phyloP scores from a whole-genome alignment of 148 eudicot genomes.

The Rhododendron henanense region DNA sequence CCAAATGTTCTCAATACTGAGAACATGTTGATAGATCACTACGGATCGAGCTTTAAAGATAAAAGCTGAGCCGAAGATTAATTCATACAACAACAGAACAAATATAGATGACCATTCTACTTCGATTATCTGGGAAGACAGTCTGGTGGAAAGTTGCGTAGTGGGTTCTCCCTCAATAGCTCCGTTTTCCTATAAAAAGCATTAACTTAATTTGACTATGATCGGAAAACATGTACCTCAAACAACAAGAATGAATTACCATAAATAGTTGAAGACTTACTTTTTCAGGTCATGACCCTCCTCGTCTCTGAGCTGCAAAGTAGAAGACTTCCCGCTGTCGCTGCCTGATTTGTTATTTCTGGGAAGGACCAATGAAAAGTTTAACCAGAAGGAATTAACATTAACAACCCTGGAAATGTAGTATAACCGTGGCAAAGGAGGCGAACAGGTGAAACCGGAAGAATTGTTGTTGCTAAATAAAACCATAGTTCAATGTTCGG shows the following conservation, averaged over 20 bases:
- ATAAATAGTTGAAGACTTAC: constrained; percentile 26
- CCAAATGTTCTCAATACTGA: neutral
- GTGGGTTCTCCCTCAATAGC: constrained; percentile 73
- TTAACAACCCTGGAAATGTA: neutral
- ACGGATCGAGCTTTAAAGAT: constrained; percentile 9
- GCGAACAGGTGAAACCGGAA: neutral
- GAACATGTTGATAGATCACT: neutral
- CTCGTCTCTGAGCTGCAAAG: constrained; percentile 46
- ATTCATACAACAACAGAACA: constrained; percentile 1
- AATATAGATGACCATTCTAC: neutral
- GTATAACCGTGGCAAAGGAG: neutral
- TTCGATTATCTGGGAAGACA: constrained; percentile 60
- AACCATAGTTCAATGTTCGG: neutral
- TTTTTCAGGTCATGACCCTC: constrained; percentile 59
- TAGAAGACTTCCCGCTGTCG: constrained; percentile 37
- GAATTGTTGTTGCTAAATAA: neutral
- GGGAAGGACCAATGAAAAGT: constrained; percentile 5
- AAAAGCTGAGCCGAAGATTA: neutral
- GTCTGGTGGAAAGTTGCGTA: constrained; percentile 69
- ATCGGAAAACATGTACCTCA: neutral
- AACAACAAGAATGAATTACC: neutral
- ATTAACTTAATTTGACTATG: neutral
- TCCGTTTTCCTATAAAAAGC: constrained; percentile 68
- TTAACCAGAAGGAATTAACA: constrained; percentile 1
- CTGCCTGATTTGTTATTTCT: constrained; percentile 34